phyloP scores from a whole-genome alignment of 108 stramenopile species.

The Cylindrotheca fusiformis region DNA sequence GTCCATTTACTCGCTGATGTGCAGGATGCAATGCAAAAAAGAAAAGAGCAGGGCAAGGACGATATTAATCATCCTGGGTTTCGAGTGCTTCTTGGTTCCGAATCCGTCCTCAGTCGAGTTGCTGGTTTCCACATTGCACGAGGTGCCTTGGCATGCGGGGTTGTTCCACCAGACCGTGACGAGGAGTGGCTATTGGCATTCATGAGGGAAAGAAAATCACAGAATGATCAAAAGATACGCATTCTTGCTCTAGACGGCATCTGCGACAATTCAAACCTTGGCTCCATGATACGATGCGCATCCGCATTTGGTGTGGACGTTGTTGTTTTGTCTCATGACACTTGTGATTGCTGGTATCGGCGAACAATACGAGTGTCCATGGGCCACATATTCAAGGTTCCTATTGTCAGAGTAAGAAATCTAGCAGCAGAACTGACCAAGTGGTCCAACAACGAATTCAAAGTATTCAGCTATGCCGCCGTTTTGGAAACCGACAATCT shows the following conservation, averaged over 20 bases:
- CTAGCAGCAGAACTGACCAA: slow-evolving; percentile 27
- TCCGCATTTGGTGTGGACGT: slow-evolving; percentile 72
- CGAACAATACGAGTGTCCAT: slow-evolving; percentile 68
- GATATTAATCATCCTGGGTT: slow-evolving; percentile 33
- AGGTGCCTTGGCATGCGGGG: slow-evolving; percentile 70
- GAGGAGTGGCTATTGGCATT: slow-evolving; percentile 50
- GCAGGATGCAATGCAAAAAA: not conserved
- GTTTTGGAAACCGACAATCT: slow-evolving; percentile 51
- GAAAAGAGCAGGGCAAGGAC: not conserved
- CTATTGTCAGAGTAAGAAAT: slow-evolving; percentile 53
- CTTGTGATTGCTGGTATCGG: slow-evolving; percentile 78
- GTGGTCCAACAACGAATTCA: slow-evolving; percentile 9
- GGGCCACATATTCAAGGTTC: slow-evolving; percentile 71
- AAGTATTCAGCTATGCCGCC: slow-evolving; percentile 49
- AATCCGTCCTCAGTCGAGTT: slow-evolving; percentile 49
- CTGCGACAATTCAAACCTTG: slow-evolving; percentile 76
- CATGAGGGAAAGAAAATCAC: slow-evolving; percentile 10
- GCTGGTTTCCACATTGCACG: slow-evolving; percentile 64
- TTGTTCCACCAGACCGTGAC: slow-evolving; percentile 44
- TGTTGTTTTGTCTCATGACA: slow-evolving; percentile 67
- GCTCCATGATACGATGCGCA: slow-evolving; percentile 68
- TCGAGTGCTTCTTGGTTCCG: slow-evolving; percentile 54
- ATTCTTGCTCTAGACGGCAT: slow-evolving; percentile 73
- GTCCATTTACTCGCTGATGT: slow-evolving; percentile 30
- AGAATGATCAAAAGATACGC: slow-evolving; percentile 15